These are phyloP conservation scores for Clathrus columnatus DNA, from an alignment of 768 basidiomycete species.

Conservation along the genomic window DNA sequence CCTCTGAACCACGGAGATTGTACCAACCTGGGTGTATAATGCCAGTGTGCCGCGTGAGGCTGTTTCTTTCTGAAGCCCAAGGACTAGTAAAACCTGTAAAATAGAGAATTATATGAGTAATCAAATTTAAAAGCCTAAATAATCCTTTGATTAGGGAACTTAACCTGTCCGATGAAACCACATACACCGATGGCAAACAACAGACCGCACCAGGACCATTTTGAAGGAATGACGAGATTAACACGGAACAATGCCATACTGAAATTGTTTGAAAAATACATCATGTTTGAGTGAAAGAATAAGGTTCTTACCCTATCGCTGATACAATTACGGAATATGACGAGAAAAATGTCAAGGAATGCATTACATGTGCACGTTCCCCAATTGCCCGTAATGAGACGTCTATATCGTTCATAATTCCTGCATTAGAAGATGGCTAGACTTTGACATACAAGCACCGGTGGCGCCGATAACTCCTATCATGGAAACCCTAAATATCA, in stretches of 20 bases:
- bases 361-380: constrained; percentile 64
- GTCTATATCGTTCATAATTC: constrained; percentile 23
- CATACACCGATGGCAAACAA: constrained; percentile 27
- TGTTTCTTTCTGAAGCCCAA: constrained; percentile 57
- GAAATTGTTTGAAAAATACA: too few species aligned
- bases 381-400: constrained; percentile 60
- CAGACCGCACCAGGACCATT: constrained; percentile 12
- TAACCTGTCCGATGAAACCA: constrained; percentile 29
- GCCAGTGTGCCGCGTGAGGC: constrained; percentile 56
- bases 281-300: background rate
- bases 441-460: constrained; percentile 50
- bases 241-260: constrained; percentile 18
- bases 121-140: too few species aligned
- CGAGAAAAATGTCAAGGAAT: constrained; percentile 62
- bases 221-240: constrained; percentile 19
- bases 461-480: constrained; percentile 58
- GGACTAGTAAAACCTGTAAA: constrained; percentile 42
- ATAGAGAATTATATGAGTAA: background rate
- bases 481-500: constrained; percentile 41
- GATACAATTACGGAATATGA: constrained; percentile 40
- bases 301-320: constrained; percentile 20
- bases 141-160: background rate
- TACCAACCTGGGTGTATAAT: constrained; percentile 43
- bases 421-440: background rate
- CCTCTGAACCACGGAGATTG: constrained; percentile 11